Percentiles rank a stretch among this genome's conserved stretches.
These are phyloP conservation scores for Mortierella sp. DNA, from an alignment of 371 early-diverging fungal genomes.

Conservation along the genomic window DNA sequence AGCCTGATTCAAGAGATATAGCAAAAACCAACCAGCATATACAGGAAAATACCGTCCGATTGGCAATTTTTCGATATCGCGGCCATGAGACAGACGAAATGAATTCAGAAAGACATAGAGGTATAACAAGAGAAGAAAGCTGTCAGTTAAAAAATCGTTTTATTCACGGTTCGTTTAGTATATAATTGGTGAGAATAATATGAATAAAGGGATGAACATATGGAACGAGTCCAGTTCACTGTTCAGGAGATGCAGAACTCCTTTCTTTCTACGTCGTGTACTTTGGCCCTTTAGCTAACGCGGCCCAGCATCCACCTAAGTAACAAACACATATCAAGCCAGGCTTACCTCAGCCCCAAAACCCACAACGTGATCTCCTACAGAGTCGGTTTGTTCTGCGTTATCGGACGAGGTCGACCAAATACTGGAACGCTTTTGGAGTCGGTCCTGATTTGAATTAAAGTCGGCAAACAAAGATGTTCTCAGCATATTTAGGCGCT, in stretches of 20 bases:
- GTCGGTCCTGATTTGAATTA: conserved; percentile 14
- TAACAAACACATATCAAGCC: conserved; percentile 29
- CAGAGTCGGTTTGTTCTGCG: conserved; percentile 26
- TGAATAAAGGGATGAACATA: background rate
- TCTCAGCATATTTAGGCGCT: conserved; percentile 46
- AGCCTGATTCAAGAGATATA: conserved; percentile 14
- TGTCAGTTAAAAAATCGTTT: conserved; percentile 24
- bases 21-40: too few relatives aligned
- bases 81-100: background rate
- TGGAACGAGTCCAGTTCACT: background rate
- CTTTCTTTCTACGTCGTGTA: background rate
- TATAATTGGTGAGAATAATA: conserved; percentile 1
- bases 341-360: conserved; percentile 57
- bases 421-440: conserved; percentile 37
- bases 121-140: conserved; percentile 1
- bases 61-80: background rate
- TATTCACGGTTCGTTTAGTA: conserved; percentile 20
- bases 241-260: background rate
- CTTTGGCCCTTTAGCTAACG: background rate
- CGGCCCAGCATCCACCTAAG: background rate
- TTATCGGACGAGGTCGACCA: conserved; percentile 46
- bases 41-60: too few relatives aligned
- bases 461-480: conserved; percentile 31
- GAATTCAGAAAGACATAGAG: background rate
- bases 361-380: conserved; percentile 29